A percentile compares a stretch with the other conserved stretches of the same genome.
Evolutionary conservation across 768 basidiomycete genomes (phyloP).

Genomic region (Pleurotus platypus): DNA sequence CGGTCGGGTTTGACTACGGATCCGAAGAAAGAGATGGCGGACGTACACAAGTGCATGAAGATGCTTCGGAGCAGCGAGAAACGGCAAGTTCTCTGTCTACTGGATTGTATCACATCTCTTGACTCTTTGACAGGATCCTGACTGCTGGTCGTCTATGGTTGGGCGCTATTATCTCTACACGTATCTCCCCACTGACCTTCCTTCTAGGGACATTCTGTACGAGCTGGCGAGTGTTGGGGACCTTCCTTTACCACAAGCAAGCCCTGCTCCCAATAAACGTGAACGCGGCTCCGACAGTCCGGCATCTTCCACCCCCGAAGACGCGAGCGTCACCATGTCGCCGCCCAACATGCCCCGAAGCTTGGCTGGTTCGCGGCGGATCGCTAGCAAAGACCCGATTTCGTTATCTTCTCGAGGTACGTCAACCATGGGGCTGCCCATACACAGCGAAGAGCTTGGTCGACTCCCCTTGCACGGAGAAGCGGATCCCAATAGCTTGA

Average conservation of each 20-base stretch:
- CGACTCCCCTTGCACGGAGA: slow-evolving; percentile 46
- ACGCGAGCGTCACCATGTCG: slow-evolving; percentile 14
- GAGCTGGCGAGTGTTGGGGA: slow-evolving; percentile 18
- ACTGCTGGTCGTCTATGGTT: slow-evolving; percentile 38
- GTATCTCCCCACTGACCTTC: not conserved
- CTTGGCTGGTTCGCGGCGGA: slow-evolving; percentile 32
- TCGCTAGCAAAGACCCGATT: slow-evolving; percentile 18
- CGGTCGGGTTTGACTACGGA: slow-evolving; percentile 42
- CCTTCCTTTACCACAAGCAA: slow-evolving; percentile 14
- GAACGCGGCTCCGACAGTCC: slow-evolving; percentile 47
- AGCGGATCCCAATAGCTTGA: slow-evolving; percentile 25
- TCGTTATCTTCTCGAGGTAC: slow-evolving; percentile 11
- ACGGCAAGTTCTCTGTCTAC: slow-evolving; percentile 23
- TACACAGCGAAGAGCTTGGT: slow-evolving; percentile 57
- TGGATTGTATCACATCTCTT: not conserved
- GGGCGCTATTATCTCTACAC: slow-evolving; percentile 7
- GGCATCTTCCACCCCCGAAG: slow-evolving; percentile 20
- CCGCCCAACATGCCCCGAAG: slow-evolving; percentile 17
- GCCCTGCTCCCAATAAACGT: slow-evolving; percentile 34
- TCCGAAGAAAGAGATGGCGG: slow-evolving; percentile 48
- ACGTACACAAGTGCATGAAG: slow-evolving; percentile 57
- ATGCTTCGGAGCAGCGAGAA: slow-evolving; percentile 40
- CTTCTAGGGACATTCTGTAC: slow-evolving; percentile 14
- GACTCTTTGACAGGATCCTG: slow-evolving; percentile 28
- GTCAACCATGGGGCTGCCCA: slow-evolving; percentile 33